Percentiles rank a stretch among this genome's conserved stretches.
Evolutionary conservation across 2,329 filamentous ascomycete species (phyloP).

Genomic region (Fulvia fulva): DNA sequence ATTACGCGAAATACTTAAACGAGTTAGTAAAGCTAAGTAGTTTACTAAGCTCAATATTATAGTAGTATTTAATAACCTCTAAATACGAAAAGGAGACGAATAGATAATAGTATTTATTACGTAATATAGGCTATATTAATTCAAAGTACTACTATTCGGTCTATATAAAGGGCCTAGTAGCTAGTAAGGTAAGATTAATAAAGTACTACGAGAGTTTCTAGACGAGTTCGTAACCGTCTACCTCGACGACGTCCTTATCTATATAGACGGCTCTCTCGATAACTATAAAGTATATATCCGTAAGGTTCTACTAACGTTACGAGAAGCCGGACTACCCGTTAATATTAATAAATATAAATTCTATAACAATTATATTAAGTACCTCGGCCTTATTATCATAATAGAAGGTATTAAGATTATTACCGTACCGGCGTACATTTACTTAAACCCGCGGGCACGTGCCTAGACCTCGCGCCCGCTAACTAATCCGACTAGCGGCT

Average conservation of each 20-base stretch:
- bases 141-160: conserved; percentile 8
- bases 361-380: conserved; percentile 4
- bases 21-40: conserved; percentile 14
- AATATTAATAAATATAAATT: conserved; percentile 9
- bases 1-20: conserved; percentile 25
- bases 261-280: conserved; percentile 28
- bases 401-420: too few relatives aligned
- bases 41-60: conserved; percentile 24
- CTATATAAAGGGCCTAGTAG: conserved; percentile 1
- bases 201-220: conserved; percentile 21
- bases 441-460: too few relatives aligned
- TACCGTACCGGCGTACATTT: too few relatives aligned
- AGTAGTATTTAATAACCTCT: conserved; percentile 10
- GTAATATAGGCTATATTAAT: conserved; percentile 9
- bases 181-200: conserved; percentile 3
- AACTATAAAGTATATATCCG: conserved; percentile 17
- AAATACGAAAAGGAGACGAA: conserved; percentile 6
- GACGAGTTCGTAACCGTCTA: conserved; percentile 24
- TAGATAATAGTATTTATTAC: conserved; percentile 12
- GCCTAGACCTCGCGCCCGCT: too few relatives aligned
- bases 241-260: conserved; percentile 31
- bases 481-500: too few relatives aligned
- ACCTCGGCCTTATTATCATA: too few relatives aligned
- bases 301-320: conserved; percentile 25
- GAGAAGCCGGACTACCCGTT: conserved; percentile 13